phyloP scores from a whole-genome alignment of 108 stramenopile genomes.

The Cyclotella distinguenda region DNA sequence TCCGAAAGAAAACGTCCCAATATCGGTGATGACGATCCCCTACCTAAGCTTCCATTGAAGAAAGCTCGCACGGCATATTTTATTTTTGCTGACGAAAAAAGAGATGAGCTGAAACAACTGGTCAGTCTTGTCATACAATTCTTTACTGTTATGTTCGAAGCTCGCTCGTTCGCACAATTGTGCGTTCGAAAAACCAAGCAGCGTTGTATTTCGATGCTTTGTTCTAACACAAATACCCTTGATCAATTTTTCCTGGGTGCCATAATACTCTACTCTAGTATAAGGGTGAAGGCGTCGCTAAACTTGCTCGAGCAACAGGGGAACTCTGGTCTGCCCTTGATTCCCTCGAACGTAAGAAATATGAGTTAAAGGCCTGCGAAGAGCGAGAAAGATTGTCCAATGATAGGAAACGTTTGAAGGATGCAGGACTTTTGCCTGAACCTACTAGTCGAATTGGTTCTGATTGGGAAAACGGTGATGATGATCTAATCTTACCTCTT shows the following conservation, averaged over 20 bases:
- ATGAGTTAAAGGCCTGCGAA: constrained; percentile 54
- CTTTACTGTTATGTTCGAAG: no score
- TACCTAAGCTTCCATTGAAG: constrained; percentile 59
- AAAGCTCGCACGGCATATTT: constrained; percentile 81
- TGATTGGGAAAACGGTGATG: constrained; percentile 18
- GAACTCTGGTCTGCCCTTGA: constrained; percentile 57
- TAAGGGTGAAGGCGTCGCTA: constrained; percentile 66
- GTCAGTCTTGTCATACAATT: no score
- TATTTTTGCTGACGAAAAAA: constrained; percentile 77
- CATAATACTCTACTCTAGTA: constrained; percentile 33
- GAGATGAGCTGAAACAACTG: constrained; percentile 63
- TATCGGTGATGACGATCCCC: constrained; percentile 17
- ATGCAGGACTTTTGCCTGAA: constrained; percentile 43
- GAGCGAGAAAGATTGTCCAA: constrained; percentile 62
- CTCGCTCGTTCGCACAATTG: no score
- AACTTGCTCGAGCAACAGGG: constrained; percentile 57
- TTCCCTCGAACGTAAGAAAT: constrained; percentile 53
- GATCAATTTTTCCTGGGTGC: no score
- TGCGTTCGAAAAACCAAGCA: no score
- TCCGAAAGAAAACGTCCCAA: no score
- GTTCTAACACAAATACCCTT: no score
- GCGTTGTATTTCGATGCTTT: no score
- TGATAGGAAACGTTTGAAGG: constrained; percentile 57
- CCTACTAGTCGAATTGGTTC: not conserved
- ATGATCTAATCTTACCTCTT: constrained; percentile 58